A percentile compares a stretch with the other conserved stretches of the same genome.
Conservation (phyloP, 192 early-diverging fungal species). For the Gorgonomyces haynaldii region DNA sequence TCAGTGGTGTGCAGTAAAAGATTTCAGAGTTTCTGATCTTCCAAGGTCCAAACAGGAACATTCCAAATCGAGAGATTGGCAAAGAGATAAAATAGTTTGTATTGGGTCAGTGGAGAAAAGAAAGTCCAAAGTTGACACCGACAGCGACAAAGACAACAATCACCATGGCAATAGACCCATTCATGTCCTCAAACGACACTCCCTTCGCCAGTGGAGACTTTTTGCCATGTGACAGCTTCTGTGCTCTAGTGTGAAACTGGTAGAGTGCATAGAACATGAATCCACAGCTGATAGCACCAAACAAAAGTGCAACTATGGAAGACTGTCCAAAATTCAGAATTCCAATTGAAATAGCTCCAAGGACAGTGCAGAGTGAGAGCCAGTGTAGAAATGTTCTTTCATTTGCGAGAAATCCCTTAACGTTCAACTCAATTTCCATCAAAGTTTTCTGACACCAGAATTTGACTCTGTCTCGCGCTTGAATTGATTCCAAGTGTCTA, state of each 20-base stretch:
- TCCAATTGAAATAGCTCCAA: slow-evolving; percentile 51
- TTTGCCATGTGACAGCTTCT: slow-evolving; percentile 36
- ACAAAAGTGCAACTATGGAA: slow-evolving; percentile 47
- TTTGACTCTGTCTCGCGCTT: too few species aligned
- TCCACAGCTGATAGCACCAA: slow-evolving; percentile 41
- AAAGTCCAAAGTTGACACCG: slow-evolving; percentile 19
- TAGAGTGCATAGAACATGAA: slow-evolving; percentile 54
- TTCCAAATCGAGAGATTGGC: too few species aligned
- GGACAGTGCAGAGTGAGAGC: slow-evolving; percentile 49
- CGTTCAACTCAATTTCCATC: too few species aligned
- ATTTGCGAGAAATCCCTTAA: slow-evolving; percentile 69
- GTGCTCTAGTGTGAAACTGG: slow-evolving; percentile 45
- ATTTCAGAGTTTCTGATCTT: slow-evolving; percentile 56
- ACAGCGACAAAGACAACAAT: slow-evolving; percentile 37
- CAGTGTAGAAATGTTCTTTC: slow-evolving; percentile 67
- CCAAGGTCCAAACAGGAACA: slow-evolving; percentile 67
- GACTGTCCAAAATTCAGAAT: slow-evolving; percentile 54
- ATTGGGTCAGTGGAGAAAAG: too few species aligned
- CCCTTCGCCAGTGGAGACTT: too few species aligned
- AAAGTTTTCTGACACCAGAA: too few species aligned
- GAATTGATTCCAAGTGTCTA: too few species aligned
- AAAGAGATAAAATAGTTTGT: too few species aligned
- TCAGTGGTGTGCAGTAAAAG: slow-evolving; percentile 48
- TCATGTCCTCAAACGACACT: slow-evolving; percentile 34
- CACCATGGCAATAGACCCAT: slow-evolving; percentile 50